Evolutionary conservation across 208 protist species (phyloP).

Genomic region (Crithidia sp.): DNA sequence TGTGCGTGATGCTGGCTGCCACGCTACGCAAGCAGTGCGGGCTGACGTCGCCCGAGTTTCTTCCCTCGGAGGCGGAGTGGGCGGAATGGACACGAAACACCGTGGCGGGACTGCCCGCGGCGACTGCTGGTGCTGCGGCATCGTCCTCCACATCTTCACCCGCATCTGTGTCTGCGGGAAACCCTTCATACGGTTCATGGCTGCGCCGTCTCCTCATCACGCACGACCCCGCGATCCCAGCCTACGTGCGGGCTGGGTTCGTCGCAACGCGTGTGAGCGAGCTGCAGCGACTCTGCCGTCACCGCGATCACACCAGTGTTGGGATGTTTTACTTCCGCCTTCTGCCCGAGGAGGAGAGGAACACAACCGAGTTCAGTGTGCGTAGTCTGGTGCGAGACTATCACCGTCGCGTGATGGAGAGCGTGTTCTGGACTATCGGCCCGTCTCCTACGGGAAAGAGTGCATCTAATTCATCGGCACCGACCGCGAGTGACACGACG

Average conservation of each 20-base stretch:
- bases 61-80: conserved; percentile 23
- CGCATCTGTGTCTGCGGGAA: neutral
- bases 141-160: neutral
- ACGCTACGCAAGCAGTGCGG: conserved; percentile 12
- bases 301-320: conserved; percentile 36
- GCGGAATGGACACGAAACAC: neutral
- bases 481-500: neutral
- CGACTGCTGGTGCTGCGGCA: no score
- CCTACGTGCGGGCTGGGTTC: conserved; percentile 34
- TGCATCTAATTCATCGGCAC: neutral
- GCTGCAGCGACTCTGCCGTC: conserved; percentile 46
- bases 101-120: no score
- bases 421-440: conserved; percentile 15
- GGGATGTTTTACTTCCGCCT: conserved; percentile 15
- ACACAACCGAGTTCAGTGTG: conserved; percentile 2
- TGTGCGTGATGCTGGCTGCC: conserved; percentile 6
- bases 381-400: neutral
- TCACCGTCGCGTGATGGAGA: conserved; percentile 20
- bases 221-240: conserved; percentile 39
- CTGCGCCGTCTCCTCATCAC: conserved; percentile 25
- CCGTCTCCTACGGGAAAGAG: neutral
- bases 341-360: no score
- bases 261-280: conserved; percentile 25
- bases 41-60: conserved; percentile 4
- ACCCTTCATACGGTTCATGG: conserved; percentile 18